Evolutionary conservation across 495 filamentous ascomycete genomes (phyloP).

Genomic region (Penicillium paradoxum): DNA sequence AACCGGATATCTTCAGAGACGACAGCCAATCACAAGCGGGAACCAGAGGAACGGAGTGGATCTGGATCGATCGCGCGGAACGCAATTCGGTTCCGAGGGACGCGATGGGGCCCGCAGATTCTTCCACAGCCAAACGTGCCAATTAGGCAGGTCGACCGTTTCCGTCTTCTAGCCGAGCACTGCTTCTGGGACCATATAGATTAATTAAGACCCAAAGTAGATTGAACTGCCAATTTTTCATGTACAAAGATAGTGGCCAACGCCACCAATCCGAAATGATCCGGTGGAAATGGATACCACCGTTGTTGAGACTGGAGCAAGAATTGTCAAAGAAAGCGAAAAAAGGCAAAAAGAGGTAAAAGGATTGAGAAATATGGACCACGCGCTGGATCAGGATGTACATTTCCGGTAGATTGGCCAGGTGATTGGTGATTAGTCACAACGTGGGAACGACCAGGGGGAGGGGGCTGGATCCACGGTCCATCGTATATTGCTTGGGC

Average conservation of each 20-base stretch:
- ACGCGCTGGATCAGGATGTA: neutral
- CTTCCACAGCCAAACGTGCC: neutral
- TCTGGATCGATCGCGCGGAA: neutral
- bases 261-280: neutral
- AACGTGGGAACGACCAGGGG: neutral
- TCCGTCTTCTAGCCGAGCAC: neutral
- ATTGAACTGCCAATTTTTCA: too few species aligned
- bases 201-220: neutral
- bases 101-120: neutral
- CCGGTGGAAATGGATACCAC: neutral
- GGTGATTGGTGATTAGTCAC: slow-evolving; percentile 1
- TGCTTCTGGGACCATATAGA: too few species aligned
- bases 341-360: neutral
- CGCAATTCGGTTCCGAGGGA: neutral
- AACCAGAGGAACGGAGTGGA: too few species aligned
- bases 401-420: neutral
- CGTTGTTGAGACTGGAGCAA: neutral
- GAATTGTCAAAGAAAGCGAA: neutral
- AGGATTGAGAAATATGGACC: neutral
- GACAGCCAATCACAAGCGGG: too few species aligned
- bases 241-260: too few species aligned
- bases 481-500: neutral
- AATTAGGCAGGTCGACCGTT: neutral
- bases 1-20: too few species aligned
- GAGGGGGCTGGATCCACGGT: neutral